These are phyloP conservation scores for Yarrowia divulgata DNA, from an alignment of 805 yeast species.

Conservation along the genomic window DNA sequence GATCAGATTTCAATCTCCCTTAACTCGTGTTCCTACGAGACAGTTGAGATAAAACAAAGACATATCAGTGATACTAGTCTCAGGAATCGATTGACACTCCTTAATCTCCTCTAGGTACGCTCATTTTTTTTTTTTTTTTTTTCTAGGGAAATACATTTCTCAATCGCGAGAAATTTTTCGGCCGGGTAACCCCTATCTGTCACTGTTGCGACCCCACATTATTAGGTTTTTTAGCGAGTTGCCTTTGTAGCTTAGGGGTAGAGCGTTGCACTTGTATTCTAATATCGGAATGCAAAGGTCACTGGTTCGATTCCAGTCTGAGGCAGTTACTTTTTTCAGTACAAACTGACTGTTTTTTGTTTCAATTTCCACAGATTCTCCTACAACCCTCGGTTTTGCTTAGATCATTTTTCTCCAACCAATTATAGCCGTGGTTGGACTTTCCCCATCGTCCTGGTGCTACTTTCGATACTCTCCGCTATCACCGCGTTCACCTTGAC, in stretches of 20 bases:
- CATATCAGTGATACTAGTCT: too few relatives aligned
- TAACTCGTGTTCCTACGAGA: not conserved
- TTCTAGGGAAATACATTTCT: too few relatives aligned
- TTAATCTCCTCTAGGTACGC: not conserved
- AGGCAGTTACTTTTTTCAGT: conserved; percentile 8
- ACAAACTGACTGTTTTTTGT: not conserved
- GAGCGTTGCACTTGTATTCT: conserved; percentile 39
- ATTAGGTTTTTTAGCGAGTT: not conserved
- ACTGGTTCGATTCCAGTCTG: conserved; percentile 40
- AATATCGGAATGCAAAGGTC: conserved; percentile 37
- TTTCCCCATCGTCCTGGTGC: not conserved
- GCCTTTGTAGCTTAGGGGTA: conserved; percentile 40
- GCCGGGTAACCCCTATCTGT: conserved; percentile 7
- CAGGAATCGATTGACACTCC: too few relatives aligned
- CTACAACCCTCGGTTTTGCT: too few relatives aligned
- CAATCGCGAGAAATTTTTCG: not conserved
- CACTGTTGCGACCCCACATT: conserved; percentile 10
- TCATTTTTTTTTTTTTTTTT: too few relatives aligned
- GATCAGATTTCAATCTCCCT: not conserved
- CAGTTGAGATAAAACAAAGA: too few relatives aligned
- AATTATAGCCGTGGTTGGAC: not conserved
- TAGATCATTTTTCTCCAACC: too few relatives aligned
- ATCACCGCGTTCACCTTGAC: conserved; percentile 3
- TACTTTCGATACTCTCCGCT: not conserved
- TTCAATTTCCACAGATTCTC: too few relatives aligned